Conservation (phyloP, 345 rosid genomes). For the Microcos paniculata region DNA sequence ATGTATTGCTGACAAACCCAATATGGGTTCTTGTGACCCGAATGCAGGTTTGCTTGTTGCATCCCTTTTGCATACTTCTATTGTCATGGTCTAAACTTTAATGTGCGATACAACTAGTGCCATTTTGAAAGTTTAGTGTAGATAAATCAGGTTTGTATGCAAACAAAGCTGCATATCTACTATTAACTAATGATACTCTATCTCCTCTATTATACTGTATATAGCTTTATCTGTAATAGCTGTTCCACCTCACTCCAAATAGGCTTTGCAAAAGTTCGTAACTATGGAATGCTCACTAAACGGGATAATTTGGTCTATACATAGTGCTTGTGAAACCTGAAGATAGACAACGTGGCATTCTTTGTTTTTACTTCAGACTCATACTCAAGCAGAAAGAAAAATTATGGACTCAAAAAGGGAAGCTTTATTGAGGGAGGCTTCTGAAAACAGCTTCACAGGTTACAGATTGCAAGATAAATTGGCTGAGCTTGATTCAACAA, state of each 20-base stretch:
- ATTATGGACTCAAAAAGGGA: conserved; percentile 55
- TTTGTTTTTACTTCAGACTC: conserved; percentile 41
- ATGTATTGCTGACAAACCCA: conserved; percentile 61
- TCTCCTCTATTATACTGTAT: neutral
- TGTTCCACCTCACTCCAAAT: neutral
- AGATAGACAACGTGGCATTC: neutral
- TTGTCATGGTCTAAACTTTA: neutral
- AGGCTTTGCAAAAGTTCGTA: neutral
- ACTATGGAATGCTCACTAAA: neutral
- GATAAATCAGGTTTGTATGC: neutral
- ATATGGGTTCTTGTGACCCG: conserved; percentile 77
- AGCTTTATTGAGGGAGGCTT: conserved; percentile 50
- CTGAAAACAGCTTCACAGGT: conserved; percentile 32
- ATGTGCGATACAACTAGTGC: neutral
- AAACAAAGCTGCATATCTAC: neutral
- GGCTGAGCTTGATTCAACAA: conserved; percentile 50
- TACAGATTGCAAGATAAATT: conserved; percentile 42
- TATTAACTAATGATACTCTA: neutral
- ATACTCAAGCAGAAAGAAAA: conserved; percentile 71
- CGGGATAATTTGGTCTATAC: neutral
- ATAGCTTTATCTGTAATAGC: neutral
- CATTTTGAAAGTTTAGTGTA: conserved; percentile 2
- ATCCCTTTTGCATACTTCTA: conserved; percentile 6
- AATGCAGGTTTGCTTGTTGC: conserved; percentile 50
- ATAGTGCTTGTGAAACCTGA: conserved; percentile 5